These are phyloP conservation scores for Suhomyces guaymorum DNA, from an alignment of 1,139 yeast genomes.

Conservation along the genomic window DNA sequence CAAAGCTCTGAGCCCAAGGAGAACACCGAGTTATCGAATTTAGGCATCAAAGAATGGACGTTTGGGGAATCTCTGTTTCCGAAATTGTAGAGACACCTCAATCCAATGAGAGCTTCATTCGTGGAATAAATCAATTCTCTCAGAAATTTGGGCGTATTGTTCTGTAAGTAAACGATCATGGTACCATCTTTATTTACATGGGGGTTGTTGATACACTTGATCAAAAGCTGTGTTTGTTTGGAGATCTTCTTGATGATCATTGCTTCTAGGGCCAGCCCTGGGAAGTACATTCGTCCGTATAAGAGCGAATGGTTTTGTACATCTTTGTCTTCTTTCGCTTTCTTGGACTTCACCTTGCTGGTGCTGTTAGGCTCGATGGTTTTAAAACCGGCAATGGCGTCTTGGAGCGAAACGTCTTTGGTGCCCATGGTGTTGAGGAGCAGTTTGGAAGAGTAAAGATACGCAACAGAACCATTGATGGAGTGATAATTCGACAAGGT, in stretches of 20 bases:
- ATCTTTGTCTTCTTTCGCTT: not conserved
- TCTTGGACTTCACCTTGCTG: constrained; percentile 2
- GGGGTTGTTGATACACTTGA: constrained; percentile 77
- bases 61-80: constrained; percentile 41
- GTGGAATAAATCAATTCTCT: constrained; percentile 85
- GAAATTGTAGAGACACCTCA: constrained; percentile 74
- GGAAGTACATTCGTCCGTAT: constrained; percentile 88
- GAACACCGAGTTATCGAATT: constrained; percentile 50
- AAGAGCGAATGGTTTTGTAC: constrained; percentile 22
- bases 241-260: constrained; percentile 73
- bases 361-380: constrained; percentile 48
- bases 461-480: constrained; percentile 82
- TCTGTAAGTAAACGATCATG: constrained; percentile 72
- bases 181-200: constrained; percentile 56
- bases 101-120: constrained; percentile 83
- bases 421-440: constrained; percentile 55
- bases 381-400: constrained; percentile 77
- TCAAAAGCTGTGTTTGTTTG: constrained; percentile 59
- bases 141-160: constrained; percentile 62
- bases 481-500: constrained; percentile 66
- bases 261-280: constrained; percentile 86
- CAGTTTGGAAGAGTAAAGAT: constrained; percentile 69
- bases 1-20: constrained; percentile 87
- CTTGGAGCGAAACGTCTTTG: constrained; percentile 58
- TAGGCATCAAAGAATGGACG: constrained; percentile 29